Base-by-base conservation (phyloP, 1,284 basidiomycete species). In the Butyriboletus appendiculatus region DNA sequence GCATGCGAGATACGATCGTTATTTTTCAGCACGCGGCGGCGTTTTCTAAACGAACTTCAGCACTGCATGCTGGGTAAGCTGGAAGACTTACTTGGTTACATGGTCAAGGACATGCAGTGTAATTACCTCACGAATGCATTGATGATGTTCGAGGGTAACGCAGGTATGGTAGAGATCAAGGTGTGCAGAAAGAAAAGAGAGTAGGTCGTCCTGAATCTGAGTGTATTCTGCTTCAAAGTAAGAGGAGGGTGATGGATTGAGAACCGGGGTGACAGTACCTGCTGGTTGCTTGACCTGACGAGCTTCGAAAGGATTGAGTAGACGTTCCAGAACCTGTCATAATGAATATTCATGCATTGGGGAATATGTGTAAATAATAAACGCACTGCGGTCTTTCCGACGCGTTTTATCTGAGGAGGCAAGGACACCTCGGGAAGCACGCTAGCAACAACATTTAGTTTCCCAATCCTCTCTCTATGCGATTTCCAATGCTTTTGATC, bases 1-100 rank as follows among this genome's bases (percentile, higher is more conserved):
- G 84, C 82, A 59, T 86, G 82, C 0, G 89, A 81, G 14, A 98
- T 80, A 44, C 87, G 86, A 62, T 98, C 94, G 66, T 98, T 98
- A 72, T 96, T 97, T 69, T 96, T 96, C 16, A 98, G 79, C n/a
- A 99, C 82, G 9, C 85, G 81, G 14, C 90, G 84, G n/a, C 96
- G 89, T 59, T 96, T 98, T 78, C 95, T 97, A 61, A 10, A 37
- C 34, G 50, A 35, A 61, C 48, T 51, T 64, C 57, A 53, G 58
- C 39, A 39, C 59, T 41, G 15, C 10, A 48, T 49, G 11, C 10
- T 16, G 18, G 26, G 24, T 14, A 11, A 35, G 24, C 24, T 38
- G 14, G 9, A 32, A 30, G 52, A 57, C 81, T 57, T 65, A 94
- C 94, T 90, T 96, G 49, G 85, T 83, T 46, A 95, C 81, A 73